Conservation (phyloP, 257 asterid species). For the Craterostigma plantagineum region DNA sequence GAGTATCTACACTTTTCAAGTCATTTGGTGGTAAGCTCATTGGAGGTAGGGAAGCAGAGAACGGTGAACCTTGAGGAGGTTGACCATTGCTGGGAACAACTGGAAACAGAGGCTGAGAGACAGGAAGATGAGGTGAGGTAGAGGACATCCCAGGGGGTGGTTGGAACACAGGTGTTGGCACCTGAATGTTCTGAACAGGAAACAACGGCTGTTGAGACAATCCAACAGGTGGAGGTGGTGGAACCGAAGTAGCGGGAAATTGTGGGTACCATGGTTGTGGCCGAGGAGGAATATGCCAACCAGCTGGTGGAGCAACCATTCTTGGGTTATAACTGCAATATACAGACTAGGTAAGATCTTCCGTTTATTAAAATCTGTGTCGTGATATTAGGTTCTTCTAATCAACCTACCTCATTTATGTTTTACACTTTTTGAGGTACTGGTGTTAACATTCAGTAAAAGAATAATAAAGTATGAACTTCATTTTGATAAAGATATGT, state of each 20-base stretch:
- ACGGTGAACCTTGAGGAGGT: conserved; percentile 34
- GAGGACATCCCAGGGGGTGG: conserved; percentile 49
- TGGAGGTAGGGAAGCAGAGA: conserved; percentile 31
- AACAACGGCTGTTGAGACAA: conserved; percentile 67
- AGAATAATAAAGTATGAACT: too few relatives aligned
- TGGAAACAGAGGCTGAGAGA: conserved; percentile 78
- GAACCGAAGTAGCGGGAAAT: conserved; percentile 39
- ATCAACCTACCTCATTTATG: background rate
- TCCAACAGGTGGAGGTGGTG: conserved; percentile 47
- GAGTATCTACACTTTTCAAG: conserved; percentile 26
- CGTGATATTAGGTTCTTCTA: background rate
- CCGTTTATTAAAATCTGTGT: background rate
- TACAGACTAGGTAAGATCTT: background rate
- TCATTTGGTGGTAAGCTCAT: conserved; percentile 18
- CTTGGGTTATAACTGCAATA: conserved; percentile 54
- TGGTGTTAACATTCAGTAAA: too few relatives aligned
- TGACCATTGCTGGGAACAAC: conserved; percentile 35
- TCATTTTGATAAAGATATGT: too few relatives aligned
- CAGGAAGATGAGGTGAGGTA: conserved; percentile 23
- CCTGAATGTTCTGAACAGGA: conserved; percentile 59
- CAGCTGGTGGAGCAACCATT: conserved; percentile 40
- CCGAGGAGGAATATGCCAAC: conserved; percentile 55
- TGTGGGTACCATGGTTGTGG: conserved; percentile 78
- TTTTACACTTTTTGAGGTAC: too few relatives aligned
- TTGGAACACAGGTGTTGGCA: conserved; percentile 26